phyloP scores from a whole-genome alignment of 2,329 filamentous ascomycete species.

The Hypocreales sp. region DNA sequence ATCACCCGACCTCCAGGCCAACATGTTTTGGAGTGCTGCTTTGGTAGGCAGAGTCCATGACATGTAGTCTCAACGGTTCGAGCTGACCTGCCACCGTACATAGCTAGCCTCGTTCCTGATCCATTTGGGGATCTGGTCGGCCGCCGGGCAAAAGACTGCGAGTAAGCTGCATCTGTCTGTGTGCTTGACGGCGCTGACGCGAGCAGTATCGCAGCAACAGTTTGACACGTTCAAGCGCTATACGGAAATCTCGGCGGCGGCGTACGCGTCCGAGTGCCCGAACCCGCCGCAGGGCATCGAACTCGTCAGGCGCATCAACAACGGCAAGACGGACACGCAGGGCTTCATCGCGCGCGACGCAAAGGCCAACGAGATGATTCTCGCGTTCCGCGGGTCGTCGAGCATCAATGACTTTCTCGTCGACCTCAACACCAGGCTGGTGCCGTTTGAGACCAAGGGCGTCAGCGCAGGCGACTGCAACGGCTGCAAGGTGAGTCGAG shows the following conservation, averaged over 20 bases:
- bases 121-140: too few relatives aligned
- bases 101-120: too few relatives aligned
- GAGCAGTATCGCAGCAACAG: too few relatives aligned
- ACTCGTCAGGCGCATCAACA: constrained; percentile 14
- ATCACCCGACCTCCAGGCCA: too few relatives aligned
- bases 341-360: constrained; percentile 2
- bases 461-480: not conserved
- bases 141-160: too few relatives aligned
- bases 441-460: not conserved
- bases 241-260: constrained; percentile 6
- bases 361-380: constrained; percentile 26
- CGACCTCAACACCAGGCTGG: constrained; percentile 19
- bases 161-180: too few relatives aligned
- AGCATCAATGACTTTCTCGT: constrained; percentile 31
- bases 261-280: constrained; percentile 21
- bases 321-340: constrained; percentile 10
- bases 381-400: constrained; percentile 36
- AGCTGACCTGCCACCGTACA: too few relatives aligned
- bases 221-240: not conserved
- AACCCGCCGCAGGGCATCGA: constrained; percentile 15
- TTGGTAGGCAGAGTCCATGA: too few relatives aligned
- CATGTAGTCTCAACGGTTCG: too few relatives aligned
- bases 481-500: not conserved
- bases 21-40: too few relatives aligned
- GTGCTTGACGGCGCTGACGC: too few relatives aligned